A percentile compares a stretch with the other conserved stretches of the same genome.
These are phyloP conservation scores for Alloascoidea hylecoeti DNA, from an alignment of 805 yeast genomes.

Conservation along the genomic window DNA sequence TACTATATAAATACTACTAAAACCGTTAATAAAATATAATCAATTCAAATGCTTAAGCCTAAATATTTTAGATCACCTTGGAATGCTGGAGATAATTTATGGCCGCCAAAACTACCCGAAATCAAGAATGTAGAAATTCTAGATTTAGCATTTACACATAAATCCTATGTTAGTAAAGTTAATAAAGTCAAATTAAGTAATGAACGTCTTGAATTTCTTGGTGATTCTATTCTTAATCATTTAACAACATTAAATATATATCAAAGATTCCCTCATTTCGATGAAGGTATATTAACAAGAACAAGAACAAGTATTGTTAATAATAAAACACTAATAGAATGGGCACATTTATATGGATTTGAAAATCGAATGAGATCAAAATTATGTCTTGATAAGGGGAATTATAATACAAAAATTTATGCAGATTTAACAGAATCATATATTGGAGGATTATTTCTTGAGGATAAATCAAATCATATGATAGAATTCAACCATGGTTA, in stretches of 20 bases:
- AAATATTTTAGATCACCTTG: too few relatives aligned
- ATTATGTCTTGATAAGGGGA: too few relatives aligned
- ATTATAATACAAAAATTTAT: slow-evolving; percentile 39
- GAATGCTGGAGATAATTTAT: neutral
- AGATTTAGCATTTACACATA: slow-evolving; percentile 82
- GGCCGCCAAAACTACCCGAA: slow-evolving; percentile 1
- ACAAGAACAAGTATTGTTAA: slow-evolving; percentile 59
- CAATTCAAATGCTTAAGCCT: too few relatives aligned
- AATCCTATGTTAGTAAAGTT: slow-evolving; percentile 46
- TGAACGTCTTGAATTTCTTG: slow-evolving; percentile 81
- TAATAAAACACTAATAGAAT: slow-evolving; percentile 56
- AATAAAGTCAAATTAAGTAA: slow-evolving; percentile 56
- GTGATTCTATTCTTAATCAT: slow-evolving; percentile 72
- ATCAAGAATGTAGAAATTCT: too few relatives aligned
- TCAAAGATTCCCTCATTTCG: slow-evolving; percentile 47
- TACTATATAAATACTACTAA: too few relatives aligned
- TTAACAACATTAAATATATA: slow-evolving; percentile 59
- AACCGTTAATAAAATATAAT: too few relatives aligned
- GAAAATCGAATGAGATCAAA: slow-evolving; percentile 35
- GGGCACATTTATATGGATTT: slow-evolving; percentile 57
- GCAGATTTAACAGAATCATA: slow-evolving; percentile 95
- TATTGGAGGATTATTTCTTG: slow-evolving; percentile 68
- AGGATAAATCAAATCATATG: slow-evolving; percentile 24
- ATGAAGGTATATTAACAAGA: slow-evolving; percentile 72
- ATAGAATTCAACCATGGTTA: slow-evolving; percentile 15